Evolutionary conservation across 2,329 filamentous ascomycete species (phyloP).

Genomic region (Pyricularia grisea): DNA sequence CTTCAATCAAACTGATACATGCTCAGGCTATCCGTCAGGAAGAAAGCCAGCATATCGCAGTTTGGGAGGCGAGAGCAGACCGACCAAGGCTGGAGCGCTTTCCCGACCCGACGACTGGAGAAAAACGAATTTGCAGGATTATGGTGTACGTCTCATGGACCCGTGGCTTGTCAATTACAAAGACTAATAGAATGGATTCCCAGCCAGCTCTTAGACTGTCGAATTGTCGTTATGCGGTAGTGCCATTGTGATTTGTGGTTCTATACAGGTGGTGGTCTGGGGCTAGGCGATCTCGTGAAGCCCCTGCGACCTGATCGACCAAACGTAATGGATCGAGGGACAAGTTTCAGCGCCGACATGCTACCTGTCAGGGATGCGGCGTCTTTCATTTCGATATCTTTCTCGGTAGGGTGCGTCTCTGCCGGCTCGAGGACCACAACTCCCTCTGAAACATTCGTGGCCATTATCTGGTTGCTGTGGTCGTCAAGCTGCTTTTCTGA

Average conservation of each 20-base stretch:
- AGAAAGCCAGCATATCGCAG: neutral
- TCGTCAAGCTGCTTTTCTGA: neutral
- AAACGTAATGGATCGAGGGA: constrained; percentile 59
- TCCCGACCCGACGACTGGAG: neutral
- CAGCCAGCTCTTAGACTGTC: neutral
- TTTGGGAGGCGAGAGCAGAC: neutral
- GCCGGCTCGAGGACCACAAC: neutral
- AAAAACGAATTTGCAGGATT: neutral
- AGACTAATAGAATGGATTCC: constrained; percentile 1
- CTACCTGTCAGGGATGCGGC: constrained; percentile 50
- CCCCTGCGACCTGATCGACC: constrained; percentile 45
- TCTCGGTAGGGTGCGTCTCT: neutral
- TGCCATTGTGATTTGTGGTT: neutral
- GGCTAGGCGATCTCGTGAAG: constrained; percentile 29
- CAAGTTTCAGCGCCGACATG: constrained; percentile 64
- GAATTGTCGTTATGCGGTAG: neutral
- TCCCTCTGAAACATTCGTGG: neutral
- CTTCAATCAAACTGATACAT: neutral
- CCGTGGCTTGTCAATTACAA: neutral
- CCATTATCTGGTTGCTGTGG: neutral
- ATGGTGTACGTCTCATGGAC: constrained; percentile 4
- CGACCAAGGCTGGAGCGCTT: neutral
- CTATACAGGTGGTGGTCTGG: neutral
- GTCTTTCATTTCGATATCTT: constrained; percentile 39
- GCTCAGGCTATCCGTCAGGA: neutral